Conservation (phyloP, 352 stramenopile genomes). For the Phytophthora vignae region DNA sequence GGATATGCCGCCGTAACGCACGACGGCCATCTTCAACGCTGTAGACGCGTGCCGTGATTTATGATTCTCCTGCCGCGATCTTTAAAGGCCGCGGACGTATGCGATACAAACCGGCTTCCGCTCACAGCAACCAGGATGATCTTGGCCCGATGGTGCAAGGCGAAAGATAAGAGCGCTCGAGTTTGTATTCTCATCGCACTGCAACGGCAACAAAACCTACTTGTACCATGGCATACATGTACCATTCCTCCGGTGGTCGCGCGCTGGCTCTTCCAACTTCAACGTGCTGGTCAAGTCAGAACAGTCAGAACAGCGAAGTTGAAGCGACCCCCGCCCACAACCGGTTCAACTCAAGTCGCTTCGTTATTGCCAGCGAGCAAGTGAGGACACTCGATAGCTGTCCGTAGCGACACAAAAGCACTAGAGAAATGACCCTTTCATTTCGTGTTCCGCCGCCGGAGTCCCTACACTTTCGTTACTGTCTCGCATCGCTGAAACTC, state of each 20-base stretch:
- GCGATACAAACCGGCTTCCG: too few relatives aligned
- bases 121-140: too few relatives aligned
- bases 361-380: neutral
- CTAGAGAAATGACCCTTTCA: constrained; percentile 5
- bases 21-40: constrained; percentile 25
- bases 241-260: constrained; percentile 15
- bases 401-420: constrained; percentile 1
- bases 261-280: constrained; percentile 14
- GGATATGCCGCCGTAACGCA: constrained; percentile 16
- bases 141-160: too few relatives aligned
- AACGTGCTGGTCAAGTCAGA: constrained; percentile 12
- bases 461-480: constrained; percentile 33
- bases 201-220: neutral
- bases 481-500: constrained; percentile 20
- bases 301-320: constrained; percentile 5
- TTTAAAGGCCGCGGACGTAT: constrained; percentile 20
- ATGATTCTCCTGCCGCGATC: constrained; percentile 10
- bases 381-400: constrained; percentile 1
- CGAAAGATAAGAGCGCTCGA: too few relatives aligned
- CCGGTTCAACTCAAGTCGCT: neutral
- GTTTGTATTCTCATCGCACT: neutral
- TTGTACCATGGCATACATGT: neutral
- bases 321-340: neutral
- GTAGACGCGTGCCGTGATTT: constrained; percentile 24
- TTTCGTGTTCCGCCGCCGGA: constrained; percentile 15